Evolutionary conservation across 352 stramenopile genomes (phyloP), one percentile per base, ranked within the genome.

Genomic region (Pythium sukuiense): DNA sequence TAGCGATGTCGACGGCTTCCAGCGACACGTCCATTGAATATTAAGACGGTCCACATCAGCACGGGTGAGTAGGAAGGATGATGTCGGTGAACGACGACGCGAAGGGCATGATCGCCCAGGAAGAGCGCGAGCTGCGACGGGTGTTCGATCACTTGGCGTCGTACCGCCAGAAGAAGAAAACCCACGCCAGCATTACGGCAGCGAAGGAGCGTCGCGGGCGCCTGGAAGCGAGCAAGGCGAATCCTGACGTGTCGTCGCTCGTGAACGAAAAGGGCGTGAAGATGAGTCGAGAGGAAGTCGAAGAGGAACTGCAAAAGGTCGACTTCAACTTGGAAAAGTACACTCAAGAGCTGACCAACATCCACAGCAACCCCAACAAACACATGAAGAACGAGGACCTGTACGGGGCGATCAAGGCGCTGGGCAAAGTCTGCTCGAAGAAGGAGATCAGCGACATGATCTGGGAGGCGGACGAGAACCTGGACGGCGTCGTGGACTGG

Each of bases 381-480:
- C 64, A 93, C 61, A 97, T 98, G 73, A 85, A 90, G 74, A 83
- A 89, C 56, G 83, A 95, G 33, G 97, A 99, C 76, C 80, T 99
- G 11, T 96, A 87, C 54, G 92, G 98, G 41, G 93, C 90, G 46
- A 90, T 99, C 70, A 97, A 97, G 65, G 86, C 87, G 24, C 80
- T 99, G 30, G 95, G 94, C 9, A 98, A 98, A 61, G 86, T 90
- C 33, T 90, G 79, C 62, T 81, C 86, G 8, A 98, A 98, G 80
- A 98, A 97, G 75, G 95, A 99, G 71, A 96, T 99, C 53, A 92
- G 93, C 57, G 94, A 99, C 62, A 98, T 99, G 88, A 98, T 99
- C 67, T 99, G 96, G 96, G 97, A 99, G 77, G 96, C 97, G 14
- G 97, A 99, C 74, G 96, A 99, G 70, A 98, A 99, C 72, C 67